A percentile compares a stretch with the other conserved stretches of the same genome.
These are phyloP conservation scores for Lineolata rhizophorae DNA, from an alignment of 495 filamentous ascomycete genomes.

Conservation along the genomic window DNA sequence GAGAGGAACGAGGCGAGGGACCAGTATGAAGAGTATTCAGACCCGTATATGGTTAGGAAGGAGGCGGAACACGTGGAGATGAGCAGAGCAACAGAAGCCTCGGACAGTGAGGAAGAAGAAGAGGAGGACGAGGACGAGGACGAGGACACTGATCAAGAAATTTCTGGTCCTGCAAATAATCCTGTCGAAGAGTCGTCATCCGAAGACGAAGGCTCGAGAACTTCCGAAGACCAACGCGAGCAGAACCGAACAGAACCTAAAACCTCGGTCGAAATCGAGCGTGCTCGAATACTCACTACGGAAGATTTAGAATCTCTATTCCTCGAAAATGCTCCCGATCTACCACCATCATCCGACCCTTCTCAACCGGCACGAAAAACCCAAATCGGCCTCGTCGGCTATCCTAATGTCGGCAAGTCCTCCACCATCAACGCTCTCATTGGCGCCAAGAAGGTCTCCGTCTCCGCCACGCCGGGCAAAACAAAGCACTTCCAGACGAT, in stretches of 20 bases:
- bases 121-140: conserved; percentile 11
- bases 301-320: conserved; percentile 86
- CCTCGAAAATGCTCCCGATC: conserved; percentile 27
- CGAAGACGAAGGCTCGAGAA: conserved; percentile 15
- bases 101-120: conserved; percentile 7
- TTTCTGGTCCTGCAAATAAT: conserved; percentile 19
- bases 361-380: conserved; percentile 35
- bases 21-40: conserved; percentile 24
- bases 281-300: conserved; percentile 53
- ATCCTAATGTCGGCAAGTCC: conserved; percentile 98
- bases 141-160: conserved; percentile 2
- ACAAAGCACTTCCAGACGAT: conserved; percentile 99
- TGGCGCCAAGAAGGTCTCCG: conserved; percentile 94
- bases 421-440: conserved; percentile 97
- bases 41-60: conserved; percentile 5
- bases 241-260: no score
- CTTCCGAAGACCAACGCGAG: conserved; percentile 1
- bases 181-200: conserved; percentile 17
- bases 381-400: conserved; percentile 84
- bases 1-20: conserved; percentile 54
- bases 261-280: conserved; percentile 8
- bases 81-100: no score
- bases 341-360: conserved; percentile 10
- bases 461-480: conserved; percentile 92
- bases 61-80: conserved; percentile 7